A percentile compares a stretch with the other conserved stretches of the same genome.
phyloP scores from a whole-genome alignment of 345 rosid species.

The Salix purpurea region DNA sequence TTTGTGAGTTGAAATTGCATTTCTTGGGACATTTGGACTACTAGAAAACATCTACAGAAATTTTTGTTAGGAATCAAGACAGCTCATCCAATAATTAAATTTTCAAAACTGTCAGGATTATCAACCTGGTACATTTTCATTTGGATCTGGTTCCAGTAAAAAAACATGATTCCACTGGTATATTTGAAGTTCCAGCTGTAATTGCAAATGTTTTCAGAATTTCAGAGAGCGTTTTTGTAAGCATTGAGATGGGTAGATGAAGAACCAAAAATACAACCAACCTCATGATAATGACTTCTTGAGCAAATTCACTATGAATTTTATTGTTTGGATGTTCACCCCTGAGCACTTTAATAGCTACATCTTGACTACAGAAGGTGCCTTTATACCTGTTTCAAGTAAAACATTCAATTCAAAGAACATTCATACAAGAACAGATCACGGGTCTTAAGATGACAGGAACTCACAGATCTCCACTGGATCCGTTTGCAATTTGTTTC shows the following conservation, averaged over 20 bases:
- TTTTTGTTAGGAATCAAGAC: neutral
- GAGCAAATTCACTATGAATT: constrained; percentile 35
- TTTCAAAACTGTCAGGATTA: neutral
- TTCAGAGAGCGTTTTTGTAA: neutral
- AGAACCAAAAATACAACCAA: neutral
- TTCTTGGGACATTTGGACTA: neutral
- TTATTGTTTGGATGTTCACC: constrained; percentile 27
- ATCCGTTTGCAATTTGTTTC: constrained; percentile 39
- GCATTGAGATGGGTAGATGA: neutral
- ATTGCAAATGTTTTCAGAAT: neutral
- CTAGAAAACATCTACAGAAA: neutral
- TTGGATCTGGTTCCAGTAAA: neutral
- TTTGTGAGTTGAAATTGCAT: neutral
- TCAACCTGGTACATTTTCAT: neutral
- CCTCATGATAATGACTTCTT: constrained; percentile 48
- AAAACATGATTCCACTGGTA: neutral
- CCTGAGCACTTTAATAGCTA: constrained; percentile 40
- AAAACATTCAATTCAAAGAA: constrained; percentile 1
- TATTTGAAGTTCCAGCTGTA: neutral
- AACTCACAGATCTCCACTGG: constrained; percentile 40
- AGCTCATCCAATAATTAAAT: neutral
- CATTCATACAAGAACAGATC: neutral
- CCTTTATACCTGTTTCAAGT: constrained; percentile 29
- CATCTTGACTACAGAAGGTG: constrained; percentile 30
- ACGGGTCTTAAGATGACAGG: constrained; percentile 4